Evolutionary conservation across 1,139 yeast genomes (phyloP).

Genomic region (Arxiozyma telluris): DNA sequence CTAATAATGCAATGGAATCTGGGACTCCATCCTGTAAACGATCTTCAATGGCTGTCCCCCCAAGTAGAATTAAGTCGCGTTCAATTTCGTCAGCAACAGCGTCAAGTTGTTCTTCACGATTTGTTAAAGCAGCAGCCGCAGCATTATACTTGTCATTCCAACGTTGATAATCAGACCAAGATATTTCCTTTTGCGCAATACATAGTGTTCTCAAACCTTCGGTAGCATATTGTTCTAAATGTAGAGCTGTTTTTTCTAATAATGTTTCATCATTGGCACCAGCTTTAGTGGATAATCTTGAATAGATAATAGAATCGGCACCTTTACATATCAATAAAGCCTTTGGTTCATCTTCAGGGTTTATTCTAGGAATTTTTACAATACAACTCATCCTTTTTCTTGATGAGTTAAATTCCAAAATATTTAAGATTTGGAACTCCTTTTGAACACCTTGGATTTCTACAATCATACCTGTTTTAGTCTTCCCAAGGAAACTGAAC

Average conservation of each 20-base stretch:
- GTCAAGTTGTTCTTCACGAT: conserved; percentile 74
- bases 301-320: conserved; percentile 86
- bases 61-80: conserved; percentile 58
- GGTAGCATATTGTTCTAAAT: conserved; percentile 87
- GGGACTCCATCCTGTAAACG: conserved; percentile 95
- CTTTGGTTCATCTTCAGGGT: conserved; percentile 38
- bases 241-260: conserved; percentile 64
- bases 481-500: conserved; percentile 66
- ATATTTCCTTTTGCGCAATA: conserved; percentile 71
- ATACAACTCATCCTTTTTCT: conserved; percentile 96
- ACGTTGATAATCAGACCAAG: conserved; percentile 48
- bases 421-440: conserved; percentile 67
- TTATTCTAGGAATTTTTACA: conserved; percentile 45
- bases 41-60: conserved; percentile 98
- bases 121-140: conserved; percentile 67
- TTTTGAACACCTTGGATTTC: conserved; percentile 65
- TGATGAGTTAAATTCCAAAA: conserved; percentile 79
- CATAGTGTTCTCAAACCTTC: conserved; percentile 95
- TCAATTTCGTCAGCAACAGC: conserved; percentile 75
- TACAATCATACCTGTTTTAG: conserved; percentile 59
- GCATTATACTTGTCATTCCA: conserved; percentile 67
- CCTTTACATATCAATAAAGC: conserved; percentile 75
- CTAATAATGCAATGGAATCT: conserved; percentile 74
- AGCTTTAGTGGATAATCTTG: conserved; percentile 44
- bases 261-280: conserved; percentile 32